Conservation (phyloP, 257 asterid species). For the Solanum etuberosum region DNA sequence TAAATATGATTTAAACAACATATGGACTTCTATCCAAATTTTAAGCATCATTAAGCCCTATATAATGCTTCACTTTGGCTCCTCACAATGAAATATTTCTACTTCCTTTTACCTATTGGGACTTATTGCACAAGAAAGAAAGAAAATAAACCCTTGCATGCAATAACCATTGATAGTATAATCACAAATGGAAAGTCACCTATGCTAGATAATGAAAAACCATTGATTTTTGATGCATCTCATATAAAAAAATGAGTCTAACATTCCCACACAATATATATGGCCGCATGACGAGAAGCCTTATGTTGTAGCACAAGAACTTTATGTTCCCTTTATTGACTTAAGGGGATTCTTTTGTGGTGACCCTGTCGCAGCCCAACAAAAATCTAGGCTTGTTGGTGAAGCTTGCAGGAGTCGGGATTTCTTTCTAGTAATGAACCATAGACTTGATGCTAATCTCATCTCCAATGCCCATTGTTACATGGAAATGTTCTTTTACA, state of each 20-base stretch:
- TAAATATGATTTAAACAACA: slow-evolving; percentile 2
- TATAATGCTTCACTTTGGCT: neutral
- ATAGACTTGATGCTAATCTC: slow-evolving; percentile 40
- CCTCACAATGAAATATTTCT: neutral
- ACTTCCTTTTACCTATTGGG: neutral
- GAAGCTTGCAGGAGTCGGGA: slow-evolving; percentile 59
- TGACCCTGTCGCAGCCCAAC: slow-evolving; percentile 21
- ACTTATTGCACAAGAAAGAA: neutral
- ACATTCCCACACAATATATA: too few relatives aligned
- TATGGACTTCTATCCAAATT: slow-evolving; percentile 9
- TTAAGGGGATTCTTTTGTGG: slow-evolving; percentile 60
- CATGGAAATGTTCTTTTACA: neutral
- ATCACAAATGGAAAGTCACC: slow-evolving; percentile 12
- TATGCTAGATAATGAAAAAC: neutral
- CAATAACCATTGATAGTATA: slow-evolving; percentile 41
- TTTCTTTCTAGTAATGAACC: slow-evolving; percentile 65
- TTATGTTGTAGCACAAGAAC: slow-evolving; percentile 16
- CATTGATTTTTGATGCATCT: slow-evolving; percentile 39
- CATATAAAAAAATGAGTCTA: slow-evolving; percentile 5
- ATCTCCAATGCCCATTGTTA: neutral
- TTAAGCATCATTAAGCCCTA: neutral
- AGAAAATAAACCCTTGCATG: slow-evolving; percentile 1
- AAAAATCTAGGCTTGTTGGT: slow-evolving; percentile 42
- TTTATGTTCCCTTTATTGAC: slow-evolving; percentile 55
- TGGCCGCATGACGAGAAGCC: neutral